Evolutionary conservation across 2,329 filamentous ascomycete species (phyloP).

Genomic region (Neurospora sp.): DNA sequence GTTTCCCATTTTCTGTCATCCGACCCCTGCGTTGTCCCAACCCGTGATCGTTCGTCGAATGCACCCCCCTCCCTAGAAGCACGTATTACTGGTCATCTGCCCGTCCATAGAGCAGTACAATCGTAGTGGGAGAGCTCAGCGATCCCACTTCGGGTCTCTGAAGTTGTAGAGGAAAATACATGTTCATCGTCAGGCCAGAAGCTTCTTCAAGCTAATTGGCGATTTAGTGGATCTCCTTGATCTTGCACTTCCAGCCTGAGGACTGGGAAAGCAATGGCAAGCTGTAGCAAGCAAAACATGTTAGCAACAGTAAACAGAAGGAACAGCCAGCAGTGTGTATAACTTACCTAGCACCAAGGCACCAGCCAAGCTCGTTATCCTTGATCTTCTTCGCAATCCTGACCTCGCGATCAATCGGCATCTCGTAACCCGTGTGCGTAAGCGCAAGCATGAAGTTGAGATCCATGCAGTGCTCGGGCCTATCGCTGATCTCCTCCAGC

Average conservation of each 20-base stretch:
- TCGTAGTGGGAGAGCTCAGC: not conserved
- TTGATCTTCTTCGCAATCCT: slow-evolving; percentile 99
- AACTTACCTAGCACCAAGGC: slow-evolving; percentile 77
- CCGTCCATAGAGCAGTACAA: not conserved
- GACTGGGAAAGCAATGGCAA: slow-evolving; percentile 70
- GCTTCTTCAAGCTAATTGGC: not conserved
- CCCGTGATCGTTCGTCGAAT: not conserved
- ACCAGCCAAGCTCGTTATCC: slow-evolving; percentile 94
- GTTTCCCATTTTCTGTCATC: not conserved
- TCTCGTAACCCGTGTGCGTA: slow-evolving; percentile 91
- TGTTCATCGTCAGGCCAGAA: not conserved
- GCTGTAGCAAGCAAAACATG: slow-evolving; percentile 35
- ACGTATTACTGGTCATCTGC: not conserved
- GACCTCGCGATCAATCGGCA: slow-evolving; percentile 92
- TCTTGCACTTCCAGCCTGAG: slow-evolving; percentile 84
- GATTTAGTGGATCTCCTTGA: slow-evolving; percentile 59
- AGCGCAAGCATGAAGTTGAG: slow-evolving; percentile 93
- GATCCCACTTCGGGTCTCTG: not conserved
- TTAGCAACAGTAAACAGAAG: slow-evolving; percentile 25
- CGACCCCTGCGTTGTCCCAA: not conserved
- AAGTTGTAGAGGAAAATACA: not conserved
- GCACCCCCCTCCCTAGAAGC: not conserved
- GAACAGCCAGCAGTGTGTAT: not conserved
- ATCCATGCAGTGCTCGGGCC: slow-evolving; percentile 89
- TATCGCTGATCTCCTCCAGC: slow-evolving; percentile 65